Percentiles rank a stretch among this genome's conserved stretches.
Conservation (phyloP, 345 rosid species). For the Laguncularia racemosa region DNA sequence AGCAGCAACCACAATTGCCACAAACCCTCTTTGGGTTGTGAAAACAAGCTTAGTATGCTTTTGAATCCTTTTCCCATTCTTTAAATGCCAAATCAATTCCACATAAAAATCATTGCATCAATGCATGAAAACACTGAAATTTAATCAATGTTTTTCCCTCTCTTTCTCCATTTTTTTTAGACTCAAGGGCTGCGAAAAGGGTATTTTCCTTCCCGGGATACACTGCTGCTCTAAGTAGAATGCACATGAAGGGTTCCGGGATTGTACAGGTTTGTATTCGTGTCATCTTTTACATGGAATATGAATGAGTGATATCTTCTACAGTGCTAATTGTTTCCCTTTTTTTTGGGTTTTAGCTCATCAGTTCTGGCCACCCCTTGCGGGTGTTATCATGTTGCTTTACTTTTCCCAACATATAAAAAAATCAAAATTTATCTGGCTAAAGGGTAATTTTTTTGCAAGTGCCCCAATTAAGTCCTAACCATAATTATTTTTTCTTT, state of each 20-base stretch:
- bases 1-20: constrained; percentile 65
- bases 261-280: constrained; percentile 52
- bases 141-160: too few relatives aligned
- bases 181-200: constrained; percentile 71
- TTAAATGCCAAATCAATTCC: too few relatives aligned
- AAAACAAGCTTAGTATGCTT: constrained; percentile 70
- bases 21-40: constrained; percentile 93
- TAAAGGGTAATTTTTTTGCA: constrained; percentile 29
- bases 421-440: constrained; percentile 65
- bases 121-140: too few relatives aligned
- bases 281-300: not conserved
- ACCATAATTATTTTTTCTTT: not conserved
- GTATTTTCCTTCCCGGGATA: constrained; percentile 60
- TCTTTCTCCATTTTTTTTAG: constrained; percentile 25
- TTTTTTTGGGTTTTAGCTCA: constrained; percentile 17
- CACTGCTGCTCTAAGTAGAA: constrained; percentile 73
- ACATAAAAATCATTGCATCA: too few relatives aligned
- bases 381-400: constrained; percentile 89
- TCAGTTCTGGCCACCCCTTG: constrained; percentile 82
- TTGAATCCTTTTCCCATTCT: not conserved
- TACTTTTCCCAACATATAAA: constrained; percentile 80
- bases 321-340: not conserved
- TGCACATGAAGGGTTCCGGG: constrained; percentile 81
- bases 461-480: too few relatives aligned
- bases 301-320: too few relatives aligned